Percentiles rank a stretch among this genome's conserved stretches.
Conservation (phyloP, 2,329 filamentous ascomycete genomes). For the Scleromitrula shiraiana region DNA sequence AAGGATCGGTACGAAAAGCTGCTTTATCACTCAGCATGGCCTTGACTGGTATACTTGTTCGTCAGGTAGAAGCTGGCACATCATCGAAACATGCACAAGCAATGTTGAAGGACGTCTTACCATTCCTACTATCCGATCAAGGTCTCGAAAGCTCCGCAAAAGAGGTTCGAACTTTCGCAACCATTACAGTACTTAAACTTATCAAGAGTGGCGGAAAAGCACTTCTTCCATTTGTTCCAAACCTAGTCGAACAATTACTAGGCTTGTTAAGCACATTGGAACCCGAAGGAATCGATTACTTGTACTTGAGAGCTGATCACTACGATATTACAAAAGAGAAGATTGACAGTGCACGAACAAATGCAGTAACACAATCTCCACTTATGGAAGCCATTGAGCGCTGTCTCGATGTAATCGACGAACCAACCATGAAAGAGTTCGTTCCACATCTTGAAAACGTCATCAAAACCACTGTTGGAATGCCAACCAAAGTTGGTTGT, state of each 20-base stretch:
- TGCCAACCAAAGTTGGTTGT: constrained; percentile 91
- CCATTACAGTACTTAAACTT: constrained; percentile 76
- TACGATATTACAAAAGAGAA: constrained; percentile 81
- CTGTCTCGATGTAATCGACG: constrained; percentile 77
- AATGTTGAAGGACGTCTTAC: constrained; percentile 80
- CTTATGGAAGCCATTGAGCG: constrained; percentile 89
- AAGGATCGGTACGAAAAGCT: constrained; percentile 75
- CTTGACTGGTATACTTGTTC: constrained; percentile 76
- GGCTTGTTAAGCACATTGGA: constrained; percentile 81
- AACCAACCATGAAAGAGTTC: constrained; percentile 65
- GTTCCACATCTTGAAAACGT: constrained; percentile 65
- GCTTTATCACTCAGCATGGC: constrained; percentile 76
- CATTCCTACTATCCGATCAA: constrained; percentile 82
- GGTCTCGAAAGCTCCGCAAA: constrained; percentile 83
- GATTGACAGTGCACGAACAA: constrained; percentile 80
- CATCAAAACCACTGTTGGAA: constrained; percentile 78
- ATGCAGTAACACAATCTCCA: constrained; percentile 74
- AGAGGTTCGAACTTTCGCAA: constrained; percentile 79
- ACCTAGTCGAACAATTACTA: constrained; percentile 73
- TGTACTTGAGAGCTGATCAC: constrained; percentile 79
- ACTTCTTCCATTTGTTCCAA: constrained; percentile 71
- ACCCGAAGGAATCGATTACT: constrained; percentile 81
- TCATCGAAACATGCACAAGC: constrained; percentile 60
- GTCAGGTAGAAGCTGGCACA: constrained; percentile 74
- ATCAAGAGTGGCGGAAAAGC: constrained; percentile 80